Evolutionary conservation across 192 early-diverging fungal genomes (phyloP), one percentile per base, ranked within the genome.

Genomic region (Dispira simplex): DNA sequence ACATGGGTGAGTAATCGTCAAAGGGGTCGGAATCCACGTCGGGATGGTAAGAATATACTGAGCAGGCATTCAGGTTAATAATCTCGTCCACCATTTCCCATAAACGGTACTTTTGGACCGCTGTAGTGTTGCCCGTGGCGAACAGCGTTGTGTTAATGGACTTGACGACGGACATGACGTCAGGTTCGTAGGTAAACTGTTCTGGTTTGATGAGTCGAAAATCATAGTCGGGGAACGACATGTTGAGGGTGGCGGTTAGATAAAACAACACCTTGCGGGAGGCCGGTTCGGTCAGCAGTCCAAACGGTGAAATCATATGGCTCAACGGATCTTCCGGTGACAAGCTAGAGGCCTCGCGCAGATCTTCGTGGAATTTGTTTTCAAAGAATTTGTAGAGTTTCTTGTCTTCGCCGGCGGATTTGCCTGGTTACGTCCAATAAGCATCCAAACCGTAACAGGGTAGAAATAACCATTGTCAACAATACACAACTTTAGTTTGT

Each of bases 151-250:
- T 85, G 74, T 90, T 91, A 54, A 98, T 85, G 20, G 81, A 85
- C 63, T 92, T 91, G 65, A 86, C 82, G 1, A 87, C 88, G 67
- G 88, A 71, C 25, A 77, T 74, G 1, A 83, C 59, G 4, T 83
- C 80, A 3, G 90, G 85, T 64, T 93, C 83, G 68, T 89, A 45
- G 16, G 56, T 65, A 58, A 93, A 93, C 27, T 84, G 77, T 54
- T 90, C 84, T 0, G 85, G 86, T 54, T 82, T 87, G 20, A 91
- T 80, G 53, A 75, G 87, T 86, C 86, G 93, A 78, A 95, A 99
- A 71, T 97, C 96, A 70, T 96, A 93, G 71, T 99, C 94, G 12
- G 96, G 94, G 64, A 90, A 99, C 11, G 90, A 89, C 3, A 92
- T 87, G 70, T 99, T 99, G 45, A 99, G 76, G 8, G 96, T 99